These are phyloP conservation scores for Colletotrichum chrysophilum DNA, from an alignment of 2,329 filamentous ascomycete genomes.

Conservation along the genomic window DNA sequence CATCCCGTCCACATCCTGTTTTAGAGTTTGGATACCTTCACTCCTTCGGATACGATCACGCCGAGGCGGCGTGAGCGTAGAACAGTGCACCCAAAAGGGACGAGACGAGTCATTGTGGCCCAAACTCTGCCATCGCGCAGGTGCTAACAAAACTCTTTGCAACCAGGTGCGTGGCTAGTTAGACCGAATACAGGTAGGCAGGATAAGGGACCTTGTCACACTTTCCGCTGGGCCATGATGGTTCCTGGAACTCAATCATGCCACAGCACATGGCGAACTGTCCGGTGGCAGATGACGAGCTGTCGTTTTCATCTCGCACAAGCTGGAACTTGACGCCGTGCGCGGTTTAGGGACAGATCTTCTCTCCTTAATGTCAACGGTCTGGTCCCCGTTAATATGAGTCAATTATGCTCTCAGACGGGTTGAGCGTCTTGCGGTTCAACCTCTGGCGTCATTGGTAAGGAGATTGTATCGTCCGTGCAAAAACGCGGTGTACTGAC, in stretches of 20 bases:
- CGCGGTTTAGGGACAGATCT: background rate
- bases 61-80: slow-evolving; percentile 19
- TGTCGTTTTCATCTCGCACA: slow-evolving; percentile 6
- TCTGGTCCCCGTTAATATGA: background rate
- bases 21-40: slow-evolving; percentile 16
- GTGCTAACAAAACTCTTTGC: background rate
- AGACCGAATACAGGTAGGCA: background rate
- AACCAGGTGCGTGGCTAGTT: background rate
- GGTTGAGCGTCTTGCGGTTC: background rate
- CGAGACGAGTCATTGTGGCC: slow-evolving; percentile 15
- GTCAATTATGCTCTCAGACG: background rate
- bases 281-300: slow-evolving; percentile 10
- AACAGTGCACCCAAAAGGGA: background rate
- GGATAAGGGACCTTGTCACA: background rate
- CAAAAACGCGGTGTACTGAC: background rate
- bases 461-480: slow-evolving; percentile 1
- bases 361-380: background rate
- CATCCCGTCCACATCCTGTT: background rate
- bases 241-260: slow-evolving; percentile 7
- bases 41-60: slow-evolving; percentile 18
- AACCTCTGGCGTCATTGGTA: background rate
- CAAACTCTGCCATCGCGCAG: background rate
- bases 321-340: background rate
- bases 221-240: background rate
- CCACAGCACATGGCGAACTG: background rate